Evolutionary conservation across 2,329 filamentous ascomycete species (phyloP), one percentile per base, ranked within the genome.

Genomic region (Thelonectria discophora): DNA sequence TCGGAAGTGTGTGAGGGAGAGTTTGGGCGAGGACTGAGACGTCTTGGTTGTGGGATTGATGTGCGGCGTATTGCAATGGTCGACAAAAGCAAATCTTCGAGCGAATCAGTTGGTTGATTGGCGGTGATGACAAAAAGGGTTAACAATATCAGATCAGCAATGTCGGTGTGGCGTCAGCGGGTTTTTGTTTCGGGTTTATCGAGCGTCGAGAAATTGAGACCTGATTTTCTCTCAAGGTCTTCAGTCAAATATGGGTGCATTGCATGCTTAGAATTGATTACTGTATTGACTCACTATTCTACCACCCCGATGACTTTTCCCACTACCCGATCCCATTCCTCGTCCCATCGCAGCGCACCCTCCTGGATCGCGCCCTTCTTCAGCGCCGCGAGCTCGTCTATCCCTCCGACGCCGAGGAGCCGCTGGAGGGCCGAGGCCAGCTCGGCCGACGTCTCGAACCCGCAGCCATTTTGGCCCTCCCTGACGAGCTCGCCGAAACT

Each of bases 401-500:
- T 79, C 0, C 82, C 82, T 0, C 69, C 69, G 7, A 84, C 78
- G 6, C 77, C 68, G 58, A 97, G 88, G 17, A 98, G 76, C 18
- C 88, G 80, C 15, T 80, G 76, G 11, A 98, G 75, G 12, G 90
- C 83, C 4, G 79, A 76, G 0, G 85, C 81, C 49, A 99, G 79
- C 70, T 92, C 87, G 12, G 83, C 80, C 0, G 89, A 83, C 53
- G 86, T 92, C 66, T 87, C 87, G 72, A 99, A 99, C 0, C 95
- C 94, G 69, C 86, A 86, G 1, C 95, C 95, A 74, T 98, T 98
- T 40, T 88, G 82, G 0, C 91, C 90, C 71, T 98, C 94, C 54
- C 86, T 90, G 24, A 99, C 91, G n/a, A 99, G 81, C 79, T 99
- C 95, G 2, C 86, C 82, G 84, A 97, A 97, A 64, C 94, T 94